Base-by-base conservation (phyloP, 441 rosid genomes). In the Kokia cookei region DNA sequence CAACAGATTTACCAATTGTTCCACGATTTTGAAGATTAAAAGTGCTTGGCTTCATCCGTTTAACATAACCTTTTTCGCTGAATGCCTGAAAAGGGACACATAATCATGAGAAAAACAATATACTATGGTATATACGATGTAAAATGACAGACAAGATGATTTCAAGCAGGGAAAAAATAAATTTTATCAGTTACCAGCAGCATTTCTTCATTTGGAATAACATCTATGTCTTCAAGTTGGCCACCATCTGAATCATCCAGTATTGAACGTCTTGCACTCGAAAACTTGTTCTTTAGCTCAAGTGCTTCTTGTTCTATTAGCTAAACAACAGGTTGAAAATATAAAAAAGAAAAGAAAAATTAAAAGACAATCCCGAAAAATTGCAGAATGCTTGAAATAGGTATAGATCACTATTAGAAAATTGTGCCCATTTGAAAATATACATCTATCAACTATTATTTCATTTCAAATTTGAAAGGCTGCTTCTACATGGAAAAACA, bases 21-120 rank as follows among this genome's bases (percentile, higher is more conserved):
- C 99, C 98, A 74, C 99, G 97, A 80, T 86, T 81, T 81, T 95
- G 99, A 78, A 95, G 97, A 88, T 90, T 93, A 78, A 95, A 95
- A 43, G 95, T 93, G 79, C 84, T 81, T 9, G 98, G 86, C 79
- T 88, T 95, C 97, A 95, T 93, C 81, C 97, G 89, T 86, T 95
- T 95, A 73, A 93, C 86, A 86, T 95, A 95, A 57, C 99, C 99
- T 77, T 95, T 95, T 83, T 95, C 99, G 76, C 99, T 95, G 65
- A 95, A 55, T 45, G 97, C 97, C 99, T 95, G 85, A 77, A 84
- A 84, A 78, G 63, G 63, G 27, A 54, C 73, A 69, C 67, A 43
- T 54, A 67, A 40, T 73, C 47, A 48, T 58, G 63, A 73, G 68
- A 12, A 29, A 71, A 73, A 29, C n/a, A 54, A 22, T 53, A 19